Evolutionary conservation across 2,329 filamentous ascomycete species (phyloP).

Genomic region (Xylariaceae sp.): DNA sequence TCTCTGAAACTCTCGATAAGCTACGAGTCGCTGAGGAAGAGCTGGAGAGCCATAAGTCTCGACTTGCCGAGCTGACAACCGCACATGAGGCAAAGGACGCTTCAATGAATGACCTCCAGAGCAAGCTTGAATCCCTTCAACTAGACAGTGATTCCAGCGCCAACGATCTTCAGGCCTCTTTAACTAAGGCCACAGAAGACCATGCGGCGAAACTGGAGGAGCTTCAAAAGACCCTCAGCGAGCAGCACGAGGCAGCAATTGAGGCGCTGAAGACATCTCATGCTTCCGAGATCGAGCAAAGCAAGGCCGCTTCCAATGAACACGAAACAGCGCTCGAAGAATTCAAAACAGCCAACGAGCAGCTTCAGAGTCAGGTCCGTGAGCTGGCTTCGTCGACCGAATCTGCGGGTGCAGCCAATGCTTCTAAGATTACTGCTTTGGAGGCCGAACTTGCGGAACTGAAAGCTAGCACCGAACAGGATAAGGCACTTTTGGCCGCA

Average conservation of each 20-base stretch:
- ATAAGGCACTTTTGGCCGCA: constrained; percentile 44
- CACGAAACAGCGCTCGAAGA: constrained; percentile 49
- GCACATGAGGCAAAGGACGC: constrained; percentile 47
- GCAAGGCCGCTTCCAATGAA: constrained; percentile 40
- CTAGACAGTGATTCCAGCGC: constrained; percentile 38
- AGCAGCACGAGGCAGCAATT: constrained; percentile 48
- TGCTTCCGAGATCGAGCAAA: constrained; percentile 46
- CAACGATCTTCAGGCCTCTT: constrained; percentile 34
- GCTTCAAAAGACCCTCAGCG: constrained; percentile 45
- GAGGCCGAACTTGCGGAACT: constrained; percentile 51
- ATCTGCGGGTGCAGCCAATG: constrained; percentile 41
- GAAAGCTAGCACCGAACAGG: constrained; percentile 44
- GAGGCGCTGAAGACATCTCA: constrained; percentile 52
- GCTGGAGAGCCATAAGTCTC: constrained; percentile 46
- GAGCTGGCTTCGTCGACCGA: constrained; percentile 47
- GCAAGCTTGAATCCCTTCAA: constrained; percentile 46
- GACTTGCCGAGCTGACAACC: constrained; percentile 45
- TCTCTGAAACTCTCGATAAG: constrained; percentile 47
- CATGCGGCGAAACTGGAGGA: constrained; percentile 47
- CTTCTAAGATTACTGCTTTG: constrained; percentile 44
- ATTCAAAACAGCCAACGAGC: constrained; percentile 48
- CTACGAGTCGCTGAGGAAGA: constrained; percentile 49
- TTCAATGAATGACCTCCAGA: constrained; percentile 47
- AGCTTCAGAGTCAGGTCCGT: constrained; percentile 53
- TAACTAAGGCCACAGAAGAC: constrained; percentile 41